These are phyloP conservation scores for Lactarius akahatsu DNA, from an alignment of 768 basidiomycete species.

Conservation along the genomic window DNA sequence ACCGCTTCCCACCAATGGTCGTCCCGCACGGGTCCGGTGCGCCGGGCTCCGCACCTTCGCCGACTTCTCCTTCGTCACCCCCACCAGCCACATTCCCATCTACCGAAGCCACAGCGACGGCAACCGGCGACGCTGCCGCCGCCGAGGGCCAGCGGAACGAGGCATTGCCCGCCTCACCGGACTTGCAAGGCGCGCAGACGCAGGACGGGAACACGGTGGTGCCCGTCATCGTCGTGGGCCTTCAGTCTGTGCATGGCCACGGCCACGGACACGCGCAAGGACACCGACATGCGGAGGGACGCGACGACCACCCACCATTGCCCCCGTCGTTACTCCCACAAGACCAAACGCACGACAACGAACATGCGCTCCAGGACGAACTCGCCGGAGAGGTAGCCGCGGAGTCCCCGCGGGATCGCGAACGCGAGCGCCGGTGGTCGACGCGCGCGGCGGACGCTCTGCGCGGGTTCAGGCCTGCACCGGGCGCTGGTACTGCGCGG, in stretches of 20 bases:
- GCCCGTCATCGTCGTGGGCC: conserved; percentile 80
- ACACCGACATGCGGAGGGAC: conserved; percentile 20
- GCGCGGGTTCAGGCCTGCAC: conserved; percentile 49
- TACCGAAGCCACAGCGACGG: conserved; percentile 3
- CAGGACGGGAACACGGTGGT: conserved; percentile 48
- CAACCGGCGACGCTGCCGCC: conserved; percentile 23
- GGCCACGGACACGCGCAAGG: conserved; percentile 21
- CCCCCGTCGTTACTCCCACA: background rate
- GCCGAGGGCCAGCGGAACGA: conserved; percentile 25
- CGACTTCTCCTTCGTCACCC: background rate
- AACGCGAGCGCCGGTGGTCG: conserved; percentile 51
- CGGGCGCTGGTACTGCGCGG: conserved; percentile 23
- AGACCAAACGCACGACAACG: conserved; percentile 3
- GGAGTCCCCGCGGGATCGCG: conserved; percentile 7
- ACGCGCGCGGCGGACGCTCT: conserved; percentile 63
- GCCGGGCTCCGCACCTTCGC: background rate
- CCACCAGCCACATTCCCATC: conserved; percentile 5
- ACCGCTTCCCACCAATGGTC: conserved; percentile 72
- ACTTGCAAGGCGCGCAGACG: conserved; percentile 19
- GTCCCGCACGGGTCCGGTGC: conserved; percentile 35
- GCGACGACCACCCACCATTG: conserved; percentile 4
- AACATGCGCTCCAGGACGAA: conserved; percentile 4
- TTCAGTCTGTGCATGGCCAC: conserved; percentile 67
- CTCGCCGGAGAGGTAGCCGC: background rate
- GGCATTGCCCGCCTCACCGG: background rate